Percentiles rank a stretch among this genome's conserved stretches.
Evolutionary conservation across 2,329 filamentous ascomycete genomes (phyloP).

Genomic region (Coleophoma cylindrospora): DNA sequence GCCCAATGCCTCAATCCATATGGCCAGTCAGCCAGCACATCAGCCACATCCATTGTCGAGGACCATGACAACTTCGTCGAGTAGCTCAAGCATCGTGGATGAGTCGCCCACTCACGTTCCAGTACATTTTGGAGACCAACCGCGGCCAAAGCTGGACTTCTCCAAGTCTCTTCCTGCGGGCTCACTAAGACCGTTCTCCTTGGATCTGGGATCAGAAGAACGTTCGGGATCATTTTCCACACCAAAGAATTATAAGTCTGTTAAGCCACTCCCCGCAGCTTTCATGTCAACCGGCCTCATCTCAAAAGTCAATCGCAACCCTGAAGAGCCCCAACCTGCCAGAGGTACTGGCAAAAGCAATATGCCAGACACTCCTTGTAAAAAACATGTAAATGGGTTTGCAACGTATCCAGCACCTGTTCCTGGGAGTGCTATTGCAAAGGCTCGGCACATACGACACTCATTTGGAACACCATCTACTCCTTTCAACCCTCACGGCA

Average conservation of each 20-base stretch:
- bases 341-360: slow-evolving; percentile 52
- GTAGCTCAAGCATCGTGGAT: slow-evolving; percentile 70
- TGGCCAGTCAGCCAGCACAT: slow-evolving; percentile 35
- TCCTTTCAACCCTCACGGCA: slow-evolving; percentile 64
- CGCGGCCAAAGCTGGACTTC: slow-evolving; percentile 52
- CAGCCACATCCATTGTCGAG: slow-evolving; percentile 81
- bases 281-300: slow-evolving; percentile 94
- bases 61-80: slow-evolving; percentile 82
- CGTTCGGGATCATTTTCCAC: slow-evolving; percentile 58
- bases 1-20: slow-evolving; percentile 48
- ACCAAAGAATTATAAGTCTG: slow-evolving; percentile 70
- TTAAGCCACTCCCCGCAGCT: slow-evolving; percentile 72
- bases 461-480: slow-evolving; percentile 78
- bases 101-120: slow-evolving; percentile 65
- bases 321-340: slow-evolving; percentile 56
- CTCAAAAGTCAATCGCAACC: slow-evolving; percentile 86
- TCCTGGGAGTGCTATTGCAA: slow-evolving; percentile 54
- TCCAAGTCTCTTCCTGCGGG: slow-evolving; percentile 73
- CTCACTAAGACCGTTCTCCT: slow-evolving; percentile 42
- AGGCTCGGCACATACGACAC: slow-evolving; percentile 59
- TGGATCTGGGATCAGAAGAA: slow-evolving; percentile 35
- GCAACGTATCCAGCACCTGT: slow-evolving; percentile 56
- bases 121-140: slow-evolving; percentile 45
- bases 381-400: slow-evolving; percentile 70
- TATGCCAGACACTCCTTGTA: slow-evolving; percentile 95